Evolutionary conservation across 2,329 filamentous ascomycete genomes (phyloP), one percentile per base, ranked within the genome.

Genomic region (Pyrenophora tritici-repentis): DNA sequence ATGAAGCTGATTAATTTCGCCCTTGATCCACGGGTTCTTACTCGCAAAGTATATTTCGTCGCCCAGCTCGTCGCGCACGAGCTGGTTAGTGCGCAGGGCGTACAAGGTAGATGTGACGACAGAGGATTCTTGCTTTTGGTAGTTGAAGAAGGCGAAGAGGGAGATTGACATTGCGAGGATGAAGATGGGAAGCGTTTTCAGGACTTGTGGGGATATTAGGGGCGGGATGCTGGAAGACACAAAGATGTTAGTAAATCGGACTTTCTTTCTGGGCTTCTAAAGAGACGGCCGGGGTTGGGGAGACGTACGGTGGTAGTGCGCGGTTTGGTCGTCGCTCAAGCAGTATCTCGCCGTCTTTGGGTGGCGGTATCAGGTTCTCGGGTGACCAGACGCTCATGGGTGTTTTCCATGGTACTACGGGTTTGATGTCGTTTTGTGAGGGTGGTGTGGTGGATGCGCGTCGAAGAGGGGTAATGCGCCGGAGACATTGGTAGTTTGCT

Each of bases 61-160:
- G 58, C 94, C 94, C 22, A 99, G 83, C 38, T 87, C 78, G 50
- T 86, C 86, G 67, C 92, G 86, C 38, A 91, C 94, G 52, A 80
- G 77, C 2, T 83, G 78, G 50, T 88, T 91, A 2, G 90, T 95
- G 58, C 94, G 89, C 58, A 99, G 83, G 1, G 93, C 89, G 80
- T 97, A 99, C 22, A 99, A 83, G 4, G 91, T 94, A 47, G 89
- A 90, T 47, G 86, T 86, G n/a, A 97, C 76, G 13, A 80, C 89
- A 47, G 89, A 89, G 20, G 86, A 91, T n/a, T 89, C 91, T 50
- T 87, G 85, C 75, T 97, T 97, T 75, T 99, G 93, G 83, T 99
- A 97, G 83, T 99, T 99, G 88, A 99, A 97, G 75, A 99, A 97
- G 62, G 88, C 90, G 53, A 95, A 78, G 60, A 87, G 86, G 61